phyloP scores from a whole-genome alignment of 768 basidiomycete genomes.

The Multifurca ochricompacta region DNA sequence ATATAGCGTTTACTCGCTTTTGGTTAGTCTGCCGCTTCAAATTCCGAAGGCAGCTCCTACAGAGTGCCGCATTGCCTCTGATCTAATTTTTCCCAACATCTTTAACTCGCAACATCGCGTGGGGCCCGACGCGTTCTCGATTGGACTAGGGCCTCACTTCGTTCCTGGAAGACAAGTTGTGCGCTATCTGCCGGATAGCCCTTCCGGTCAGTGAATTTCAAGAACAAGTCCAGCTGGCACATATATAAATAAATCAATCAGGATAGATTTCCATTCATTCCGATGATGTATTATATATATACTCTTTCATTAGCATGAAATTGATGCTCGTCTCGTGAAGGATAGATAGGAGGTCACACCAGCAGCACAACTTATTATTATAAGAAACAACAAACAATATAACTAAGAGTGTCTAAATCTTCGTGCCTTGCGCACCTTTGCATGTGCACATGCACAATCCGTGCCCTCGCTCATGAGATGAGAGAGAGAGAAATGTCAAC shows the following conservation, averaged over 20 bases:
- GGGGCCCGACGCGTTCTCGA: neutral
- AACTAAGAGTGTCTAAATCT: neutral
- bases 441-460: neutral
- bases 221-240: neutral
- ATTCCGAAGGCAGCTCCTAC: neutral
- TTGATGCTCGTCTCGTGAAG: neutral
- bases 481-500: slow-evolving; percentile 4
- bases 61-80: neutral
- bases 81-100: neutral
- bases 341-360: neutral
- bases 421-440: slow-evolving; percentile 1
- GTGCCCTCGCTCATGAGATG: neutral
- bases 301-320: neutral
- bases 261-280: too few relatives aligned
- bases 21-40: neutral
- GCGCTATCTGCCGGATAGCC: neutral
- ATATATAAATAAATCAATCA: neutral
- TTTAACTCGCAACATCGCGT: neutral
- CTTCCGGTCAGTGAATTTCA: slow-evolving; percentile 7
- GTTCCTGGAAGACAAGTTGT: neutral
- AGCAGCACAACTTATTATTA: slow-evolving; percentile 2
- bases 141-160: neutral
- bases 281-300: too few relatives aligned
- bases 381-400: neutral
- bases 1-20: neutral